Percentiles rank a stretch among this genome's conserved stretches.
Evolutionary conservation across 305 asterid species (phyloP).

Genomic region (Solanum chacoense): DNA sequence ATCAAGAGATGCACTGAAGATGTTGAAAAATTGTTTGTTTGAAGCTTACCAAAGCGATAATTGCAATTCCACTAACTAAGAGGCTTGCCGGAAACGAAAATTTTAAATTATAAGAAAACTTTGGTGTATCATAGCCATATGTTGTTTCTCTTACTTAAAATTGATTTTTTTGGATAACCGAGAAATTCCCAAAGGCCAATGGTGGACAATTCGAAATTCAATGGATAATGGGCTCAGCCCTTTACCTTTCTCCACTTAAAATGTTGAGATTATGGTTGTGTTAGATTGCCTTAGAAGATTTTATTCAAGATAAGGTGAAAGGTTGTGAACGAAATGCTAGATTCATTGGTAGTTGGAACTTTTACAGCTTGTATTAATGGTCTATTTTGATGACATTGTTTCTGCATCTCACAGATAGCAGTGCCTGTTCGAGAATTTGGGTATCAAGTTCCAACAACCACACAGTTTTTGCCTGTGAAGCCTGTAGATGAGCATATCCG

Average conservation of each 20-base stretch:
- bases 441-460: slow-evolving; percentile 33
- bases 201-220: neutral
- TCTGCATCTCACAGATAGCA: slow-evolving; percentile 31
- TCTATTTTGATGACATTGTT: slow-evolving; percentile 3
- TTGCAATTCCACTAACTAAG: neutral
- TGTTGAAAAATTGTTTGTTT: neutral
- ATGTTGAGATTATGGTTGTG: neutral
- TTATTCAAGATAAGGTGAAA: neutral
- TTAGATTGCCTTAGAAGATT: neutral
- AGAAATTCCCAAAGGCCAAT: neutral
- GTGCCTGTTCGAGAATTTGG: slow-evolving; percentile 31
- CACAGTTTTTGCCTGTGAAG: slow-evolving; percentile 23
- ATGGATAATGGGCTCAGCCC: neutral
- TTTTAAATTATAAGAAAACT: neutral
- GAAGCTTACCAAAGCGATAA: neutral
- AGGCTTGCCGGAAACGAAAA: neutral
- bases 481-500: slow-evolving; percentile 42
- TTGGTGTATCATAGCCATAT: neutral
- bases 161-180: neutral
- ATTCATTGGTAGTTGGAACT: neutral
- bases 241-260: neutral
- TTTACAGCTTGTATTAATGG: neutral
- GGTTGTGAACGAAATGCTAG: neutral
- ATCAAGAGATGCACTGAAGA: neutral
- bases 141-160: neutral